These are phyloP conservation scores for Phaffomyces thermotolerans DNA, from an alignment of 805 yeast genomes.

Conservation along the genomic window DNA sequence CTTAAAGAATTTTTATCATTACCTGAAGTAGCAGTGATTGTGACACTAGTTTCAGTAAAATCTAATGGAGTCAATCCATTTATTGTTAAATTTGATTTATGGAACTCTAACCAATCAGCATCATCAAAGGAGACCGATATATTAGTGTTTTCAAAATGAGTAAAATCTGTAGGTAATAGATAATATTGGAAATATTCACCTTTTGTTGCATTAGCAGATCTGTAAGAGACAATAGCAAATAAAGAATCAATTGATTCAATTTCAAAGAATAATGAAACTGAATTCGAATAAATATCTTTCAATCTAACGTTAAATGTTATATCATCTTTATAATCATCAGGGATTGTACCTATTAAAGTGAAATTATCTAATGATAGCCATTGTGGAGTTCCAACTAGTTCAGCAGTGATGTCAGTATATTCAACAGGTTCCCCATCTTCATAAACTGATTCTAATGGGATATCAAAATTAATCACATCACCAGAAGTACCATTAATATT, in stretches of 20 bases:
- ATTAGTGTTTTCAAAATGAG: conserved; percentile 43
- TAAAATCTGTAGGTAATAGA: conserved; percentile 48
- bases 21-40: conserved; percentile 33
- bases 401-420: conserved; percentile 47
- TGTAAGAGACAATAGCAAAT: conserved; percentile 46
- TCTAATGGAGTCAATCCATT: conserved; percentile 56
- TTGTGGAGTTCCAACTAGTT: conserved; percentile 45
- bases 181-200: conserved; percentile 53
- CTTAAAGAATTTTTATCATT: conserved; percentile 31
- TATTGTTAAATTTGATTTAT: conserved; percentile 54
- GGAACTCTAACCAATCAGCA: conserved; percentile 61
- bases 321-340: conserved; percentile 29
- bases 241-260: conserved; percentile 46
- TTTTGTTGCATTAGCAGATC: conserved; percentile 61
- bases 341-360: conserved; percentile 50
- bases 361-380: conserved; percentile 46
- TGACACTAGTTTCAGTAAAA: conserved; percentile 34
- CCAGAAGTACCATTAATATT: conserved; percentile 63
- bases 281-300: conserved; percentile 52
- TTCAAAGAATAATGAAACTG: conserved; percentile 49
- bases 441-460: conserved; percentile 59
- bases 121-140: conserved; percentile 38
- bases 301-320: conserved; percentile 45
- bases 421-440: conserved; percentile 53
- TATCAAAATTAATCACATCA: conserved; percentile 40